phyloP scores from a whole-genome alignment of 2,329 filamentous ascomycete species.

The Aspergillus ruber region DNA sequence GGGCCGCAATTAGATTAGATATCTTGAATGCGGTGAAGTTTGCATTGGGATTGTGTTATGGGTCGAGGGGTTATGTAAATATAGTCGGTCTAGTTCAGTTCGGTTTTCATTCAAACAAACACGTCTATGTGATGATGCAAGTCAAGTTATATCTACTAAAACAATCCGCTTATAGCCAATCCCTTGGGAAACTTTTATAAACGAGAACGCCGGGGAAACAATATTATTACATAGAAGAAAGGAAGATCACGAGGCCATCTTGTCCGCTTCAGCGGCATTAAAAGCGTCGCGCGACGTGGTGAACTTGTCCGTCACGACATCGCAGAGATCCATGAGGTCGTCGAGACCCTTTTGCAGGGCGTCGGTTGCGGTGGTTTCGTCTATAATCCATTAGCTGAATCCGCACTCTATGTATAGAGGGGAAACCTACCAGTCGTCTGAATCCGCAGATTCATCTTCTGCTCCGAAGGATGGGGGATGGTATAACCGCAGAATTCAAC shows the following conservation, averaged over 20 bases:
- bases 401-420: not conserved
- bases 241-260: constrained; percentile 24
- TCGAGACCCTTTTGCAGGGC: constrained; percentile 84
- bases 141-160: not conserved
- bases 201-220: constrained; percentile 18
- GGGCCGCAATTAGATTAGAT: constrained; percentile 53
- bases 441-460: constrained; percentile 94
- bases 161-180: constrained; percentile 1
- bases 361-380: constrained; percentile 71
- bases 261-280: constrained; percentile 31
- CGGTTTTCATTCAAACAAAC: constrained; percentile 3
- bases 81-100: constrained; percentile 27
- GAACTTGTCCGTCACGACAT: constrained; percentile 90
- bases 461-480: constrained; percentile 91
- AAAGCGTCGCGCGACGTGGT: constrained; percentile 60
- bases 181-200: constrained; percentile 9
- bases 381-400: constrained; percentile 40
- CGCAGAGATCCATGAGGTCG: constrained; percentile 85
- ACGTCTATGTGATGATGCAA: no score
- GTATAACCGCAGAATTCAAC: constrained; percentile 98
- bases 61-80: constrained; percentile 23
- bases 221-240: constrained; percentile 6
- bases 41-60: constrained; percentile 18
- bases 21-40: constrained; percentile 11
- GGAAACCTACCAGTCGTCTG: constrained; percentile 78